Base-by-base conservation (phyloP, 2,329 filamentous ascomycete genomes). In the Graphium sp. region DNA sequence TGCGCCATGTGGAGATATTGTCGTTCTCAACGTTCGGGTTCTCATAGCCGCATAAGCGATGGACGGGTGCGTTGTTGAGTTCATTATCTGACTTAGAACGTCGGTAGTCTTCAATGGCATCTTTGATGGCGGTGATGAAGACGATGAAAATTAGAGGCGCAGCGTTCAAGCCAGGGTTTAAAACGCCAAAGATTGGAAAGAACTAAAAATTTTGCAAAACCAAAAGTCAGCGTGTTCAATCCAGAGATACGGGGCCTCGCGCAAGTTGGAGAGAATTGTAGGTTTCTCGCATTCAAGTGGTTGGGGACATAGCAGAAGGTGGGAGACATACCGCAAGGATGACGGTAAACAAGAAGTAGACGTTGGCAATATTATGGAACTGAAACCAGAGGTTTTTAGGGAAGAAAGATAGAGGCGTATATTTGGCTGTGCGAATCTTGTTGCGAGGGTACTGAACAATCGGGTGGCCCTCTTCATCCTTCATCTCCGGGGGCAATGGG, bases 311-410 rank as follows among this genome's bases (percentile, higher is more conserved):
- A n/a, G n/a, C n/a, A n/a, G n/a, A n/a, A n/a, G n/a, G 14, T 32
- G 10, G 14, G 21, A 24, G 27, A 49, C 85, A 64, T 75, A 95
- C 89, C 45, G 77, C 75, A 34, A 98, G 67, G 46, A 98, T 92
- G 48, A 94, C 85, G 43, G 87, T 68, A 56, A 95, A 94, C 41
- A 95, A 62, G 66, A 98, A 98, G 57, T 95, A 98, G 30, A 95
- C 77, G 52, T 98, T 98, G 46, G 89, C 89, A 44, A 98, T 78
- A 47, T 95, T 95, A 55, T 98, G 87, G 48, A 98, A 95, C 53
- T 98, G 91, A 39, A 92, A 82, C 73, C 77, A 98, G 45, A 98
- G 48, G 53, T 98, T 95, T 59, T 95, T 95, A 10, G 89, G 89
- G 17, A 98, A 53, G 53, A 98, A 98, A 34, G 81, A 92, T 37